A percentile compares a stretch with the other conserved stretches of the same genome.
phyloP scores from a whole-genome alignment of 352 stramenopile species.

The Pythium insidiosum region DNA sequence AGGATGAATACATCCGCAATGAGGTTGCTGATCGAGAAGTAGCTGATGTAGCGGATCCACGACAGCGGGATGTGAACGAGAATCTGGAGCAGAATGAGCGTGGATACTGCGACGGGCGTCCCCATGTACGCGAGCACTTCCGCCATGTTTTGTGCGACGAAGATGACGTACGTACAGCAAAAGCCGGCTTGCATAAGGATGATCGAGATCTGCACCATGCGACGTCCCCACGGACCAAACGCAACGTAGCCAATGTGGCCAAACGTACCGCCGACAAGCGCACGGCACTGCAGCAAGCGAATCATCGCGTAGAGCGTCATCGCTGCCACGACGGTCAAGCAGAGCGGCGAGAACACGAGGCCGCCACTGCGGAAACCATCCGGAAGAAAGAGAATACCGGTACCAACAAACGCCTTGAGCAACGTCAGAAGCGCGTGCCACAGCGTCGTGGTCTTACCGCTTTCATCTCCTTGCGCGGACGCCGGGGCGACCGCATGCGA shows the following conservation, averaged over 20 bases:
- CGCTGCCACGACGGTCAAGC: conserved; percentile 46
- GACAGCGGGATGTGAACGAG: conserved; percentile 69
- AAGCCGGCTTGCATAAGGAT: conserved; percentile 82
- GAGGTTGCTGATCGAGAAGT: conserved; percentile 81
- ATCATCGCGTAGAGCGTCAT: conserved; percentile 75
- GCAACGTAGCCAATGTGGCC: conserved; percentile 61
- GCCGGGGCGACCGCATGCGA: not conserved
- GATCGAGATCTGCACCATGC: conserved; percentile 77
- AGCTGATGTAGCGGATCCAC: conserved; percentile 84
- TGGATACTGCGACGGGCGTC: conserved; percentile 26
- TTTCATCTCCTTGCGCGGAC: not conserved
- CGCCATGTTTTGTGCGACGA: conserved; percentile 71
- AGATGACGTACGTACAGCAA: conserved; percentile 82
- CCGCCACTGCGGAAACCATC: conserved; percentile 69
- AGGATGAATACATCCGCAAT: conserved; percentile 81
- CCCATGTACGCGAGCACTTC: conserved; percentile 61
- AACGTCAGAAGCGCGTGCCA: conserved; percentile 73
- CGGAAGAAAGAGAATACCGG: conserved; percentile 69
- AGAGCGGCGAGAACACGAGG: conserved; percentile 66
- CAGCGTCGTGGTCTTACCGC: conserved; percentile 63
- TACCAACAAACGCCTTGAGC: conserved; percentile 79
- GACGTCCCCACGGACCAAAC: conserved; percentile 55
- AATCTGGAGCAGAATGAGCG: conserved; percentile 69
- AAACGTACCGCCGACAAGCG: conserved; percentile 66
- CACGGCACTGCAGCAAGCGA: conserved; percentile 58